phyloP scores from a whole-genome alignment of 257 asterid genomes.

The Rhazya stricta region DNA sequence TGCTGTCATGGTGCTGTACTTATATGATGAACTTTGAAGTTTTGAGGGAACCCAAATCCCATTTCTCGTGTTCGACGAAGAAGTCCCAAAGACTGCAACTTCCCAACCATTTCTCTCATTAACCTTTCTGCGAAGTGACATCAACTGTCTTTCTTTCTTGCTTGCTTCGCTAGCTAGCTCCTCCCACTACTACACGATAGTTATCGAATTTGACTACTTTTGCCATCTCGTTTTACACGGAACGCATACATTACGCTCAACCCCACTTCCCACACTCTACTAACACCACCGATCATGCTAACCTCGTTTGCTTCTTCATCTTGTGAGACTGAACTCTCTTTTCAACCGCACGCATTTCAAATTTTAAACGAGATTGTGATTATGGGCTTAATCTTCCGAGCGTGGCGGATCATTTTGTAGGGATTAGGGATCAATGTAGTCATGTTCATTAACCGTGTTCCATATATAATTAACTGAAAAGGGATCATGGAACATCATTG shows the following conservation, averaged over 20 bases:
- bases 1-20: background rate
- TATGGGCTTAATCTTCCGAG: no score
- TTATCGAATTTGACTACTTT: background rate
- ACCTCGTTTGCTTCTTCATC: no score
- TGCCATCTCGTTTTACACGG: background rate
- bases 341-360: no score
- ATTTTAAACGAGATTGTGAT: no score
- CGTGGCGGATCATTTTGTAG: no score
- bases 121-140: constrained; percentile 3
- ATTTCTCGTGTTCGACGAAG: background rate
- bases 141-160: background rate
- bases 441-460: no score
- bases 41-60: background rate
- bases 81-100: constrained; percentile 11
- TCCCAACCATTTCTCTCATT: constrained; percentile 10
- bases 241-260: background rate
- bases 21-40: background rate
- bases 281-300: no score
- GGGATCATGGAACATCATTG: no score
- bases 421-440: no score
- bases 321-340: no score
- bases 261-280: background rate
- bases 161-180: background rate
- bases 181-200: background rate
- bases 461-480: no score